Evolutionary conservation across 306 rosid genomes (phyloP).

Genomic region (Quillaja saponaria): DNA sequence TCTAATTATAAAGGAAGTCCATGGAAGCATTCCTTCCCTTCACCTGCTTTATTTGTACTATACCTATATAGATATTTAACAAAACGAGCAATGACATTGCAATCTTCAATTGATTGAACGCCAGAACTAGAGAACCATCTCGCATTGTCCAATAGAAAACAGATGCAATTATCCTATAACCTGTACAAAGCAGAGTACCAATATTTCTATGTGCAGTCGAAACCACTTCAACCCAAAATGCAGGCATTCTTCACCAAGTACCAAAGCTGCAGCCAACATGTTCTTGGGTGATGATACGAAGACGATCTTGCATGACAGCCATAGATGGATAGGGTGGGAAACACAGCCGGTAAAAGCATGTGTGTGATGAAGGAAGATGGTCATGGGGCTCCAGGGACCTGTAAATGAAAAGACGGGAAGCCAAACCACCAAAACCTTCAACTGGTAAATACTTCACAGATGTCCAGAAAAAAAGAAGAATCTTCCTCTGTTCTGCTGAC

Average conservation of each 20-base stretch:
- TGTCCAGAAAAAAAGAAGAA: conserved; percentile 89
- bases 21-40: conserved; percentile 27
- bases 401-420: conserved; percentile 64
- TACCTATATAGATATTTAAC: conserved; percentile 44
- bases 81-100: conserved; percentile 45
- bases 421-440: conserved; percentile 80
- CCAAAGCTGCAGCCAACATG: conserved; percentile 86
- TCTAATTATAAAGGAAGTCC: conserved; percentile 17
- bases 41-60: conserved; percentile 49
- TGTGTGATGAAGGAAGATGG: conserved; percentile 82
- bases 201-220: conserved; percentile 53
- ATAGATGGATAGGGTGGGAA: conserved; percentile 71
- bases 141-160: conserved; percentile 30
- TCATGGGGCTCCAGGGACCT: conserved; percentile 45
- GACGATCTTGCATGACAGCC: conserved; percentile 57
- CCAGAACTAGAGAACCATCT: conserved; percentile 38
- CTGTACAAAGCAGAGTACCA: conserved; percentile 61
- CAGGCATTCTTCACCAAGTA: conserved; percentile 50
- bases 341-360: conserved; percentile 73
- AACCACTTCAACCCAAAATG: conserved; percentile 39
- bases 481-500: conserved; percentile 72
- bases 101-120: conserved; percentile 35
- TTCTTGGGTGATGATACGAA: conserved; percentile 75
- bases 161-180: conserved; percentile 46
- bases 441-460: conserved; percentile 86